These are phyloP conservation scores for Lipomyces japonicus DNA, from an alignment of 805 yeast species.

Conservation along the genomic window DNA sequence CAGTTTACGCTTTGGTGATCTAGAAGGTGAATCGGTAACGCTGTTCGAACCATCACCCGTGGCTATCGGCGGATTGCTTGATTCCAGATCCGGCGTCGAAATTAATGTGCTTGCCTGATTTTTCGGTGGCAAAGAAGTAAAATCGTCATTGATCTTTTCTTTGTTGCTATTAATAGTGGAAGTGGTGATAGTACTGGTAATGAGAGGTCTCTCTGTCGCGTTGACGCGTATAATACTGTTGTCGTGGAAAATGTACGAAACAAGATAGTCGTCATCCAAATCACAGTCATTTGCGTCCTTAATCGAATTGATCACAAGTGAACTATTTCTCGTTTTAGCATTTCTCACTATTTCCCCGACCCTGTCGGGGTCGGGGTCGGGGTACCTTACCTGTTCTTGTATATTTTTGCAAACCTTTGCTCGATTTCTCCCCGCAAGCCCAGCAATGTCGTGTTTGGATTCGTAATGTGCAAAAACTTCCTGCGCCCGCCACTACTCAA, in stretches of 20 bases:
- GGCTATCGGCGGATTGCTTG: background rate
- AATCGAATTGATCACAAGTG: background rate
- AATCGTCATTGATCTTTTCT: too few species aligned
- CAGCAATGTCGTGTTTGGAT: constrained; percentile 1
- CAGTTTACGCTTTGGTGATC: background rate
- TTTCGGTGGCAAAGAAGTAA: background rate
- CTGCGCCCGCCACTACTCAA: background rate
- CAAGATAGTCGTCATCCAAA: constrained; percentile 23
- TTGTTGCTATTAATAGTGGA: background rate
- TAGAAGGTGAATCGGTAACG: background rate
- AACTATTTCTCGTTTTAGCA: background rate
- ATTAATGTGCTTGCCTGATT: background rate
- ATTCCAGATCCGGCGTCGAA: background rate
- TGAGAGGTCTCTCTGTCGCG: background rate
- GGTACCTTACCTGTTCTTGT: background rate
- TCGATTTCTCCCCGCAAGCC: background rate
- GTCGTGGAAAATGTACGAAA: constrained; percentile 13
- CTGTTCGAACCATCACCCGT: background rate
- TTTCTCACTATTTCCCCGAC: background rate
- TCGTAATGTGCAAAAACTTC: constrained; percentile 11
- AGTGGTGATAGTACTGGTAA: background rate
- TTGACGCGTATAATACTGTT: constrained; percentile 6
- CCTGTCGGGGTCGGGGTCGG: background rate
- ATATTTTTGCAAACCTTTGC: constrained; percentile 1
- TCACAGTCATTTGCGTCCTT: constrained; percentile 21